These are phyloP conservation scores for Anthracocystis walkeri DNA, from an alignment of 1,284 basidiomycete species.

Conservation along the genomic window DNA sequence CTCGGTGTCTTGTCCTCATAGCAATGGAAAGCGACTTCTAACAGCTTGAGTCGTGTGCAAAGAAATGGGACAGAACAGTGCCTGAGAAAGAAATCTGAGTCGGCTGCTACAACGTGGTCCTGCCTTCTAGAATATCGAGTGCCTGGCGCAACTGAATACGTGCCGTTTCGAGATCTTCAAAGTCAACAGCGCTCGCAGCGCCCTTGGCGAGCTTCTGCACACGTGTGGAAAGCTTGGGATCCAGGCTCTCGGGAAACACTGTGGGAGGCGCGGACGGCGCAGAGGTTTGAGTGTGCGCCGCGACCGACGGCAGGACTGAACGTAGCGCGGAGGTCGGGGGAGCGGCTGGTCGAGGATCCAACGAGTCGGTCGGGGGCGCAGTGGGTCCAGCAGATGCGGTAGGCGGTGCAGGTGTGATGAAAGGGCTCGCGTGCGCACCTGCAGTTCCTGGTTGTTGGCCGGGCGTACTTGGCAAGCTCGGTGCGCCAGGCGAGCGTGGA, in stretches of 20 bases:
- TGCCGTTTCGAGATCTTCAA: conserved; percentile 66
- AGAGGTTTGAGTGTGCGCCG: background rate
- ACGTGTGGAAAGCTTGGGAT: conserved; percentile 36
- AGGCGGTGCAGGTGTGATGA: conserved; percentile 73
- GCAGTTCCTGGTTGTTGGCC: background rate
- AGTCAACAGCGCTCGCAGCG: conserved; percentile 66
- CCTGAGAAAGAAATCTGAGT: background rate
- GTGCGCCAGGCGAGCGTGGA: conserved; percentile 18
- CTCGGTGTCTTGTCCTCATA: background rate
- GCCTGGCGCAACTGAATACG: conserved; percentile 61
- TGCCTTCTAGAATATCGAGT: conserved; percentile 59
- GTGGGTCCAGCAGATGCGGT: conserved; percentile 71
- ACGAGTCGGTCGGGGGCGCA: conserved; percentile 26
- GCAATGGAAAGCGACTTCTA: background rate
- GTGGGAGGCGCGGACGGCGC: conserved; percentile 9
- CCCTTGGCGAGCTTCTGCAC: conserved; percentile 65
- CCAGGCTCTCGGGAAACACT: conserved; percentile 75
- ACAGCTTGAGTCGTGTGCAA: background rate
- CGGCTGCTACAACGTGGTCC: conserved; percentile 15
- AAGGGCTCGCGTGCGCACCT: conserved; percentile 5
- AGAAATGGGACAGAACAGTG: background rate
- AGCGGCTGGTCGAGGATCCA: conserved; percentile 56
- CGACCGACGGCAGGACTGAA: background rate
- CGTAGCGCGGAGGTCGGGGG: background rate
- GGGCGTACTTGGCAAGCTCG: conserved; percentile 18